Evolutionary conservation across 257 asterid genomes (phyloP), one percentile per base, ranked within the genome.

Genomic region (Penstemon eatonii): DNA sequence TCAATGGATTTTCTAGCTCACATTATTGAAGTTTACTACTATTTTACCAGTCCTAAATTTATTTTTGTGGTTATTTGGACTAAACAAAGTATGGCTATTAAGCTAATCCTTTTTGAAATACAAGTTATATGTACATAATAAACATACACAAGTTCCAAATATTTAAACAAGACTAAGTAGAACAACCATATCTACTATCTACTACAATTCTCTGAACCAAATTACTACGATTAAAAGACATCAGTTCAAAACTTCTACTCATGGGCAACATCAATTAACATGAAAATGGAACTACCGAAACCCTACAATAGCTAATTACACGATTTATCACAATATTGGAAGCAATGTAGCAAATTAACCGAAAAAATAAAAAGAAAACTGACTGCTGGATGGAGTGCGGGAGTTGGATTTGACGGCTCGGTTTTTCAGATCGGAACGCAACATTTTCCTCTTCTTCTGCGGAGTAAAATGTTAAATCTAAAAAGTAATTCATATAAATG

Each of bases 351-450:
- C 25, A 54, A 4, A 45, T 7, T 10, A 4, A 44, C 60, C 25
- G 56, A 38, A 50, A 57, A 37, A 50, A 37, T 6, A 15, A 33
- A 61, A 15, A 11, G 10, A 33, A 54, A 52, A 0, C 80, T 44
- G 50, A 79, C 82, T 74, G 60, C 75, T 8, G 39, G 79, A 69
- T 7, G 79, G 69, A 65, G 77, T 46, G 49, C 70, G 59, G 19
- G 58, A 57, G 6, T 73, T 44, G 75, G 75, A 68, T 66, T 50
- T 70, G 74, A 70, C 39, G 69, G 74, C 43, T 72, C 86, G 78
- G 49, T 54, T 77, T 54, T 69, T 69, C 78, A 52, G 19, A 54
- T 67, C 76, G 55, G 81, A 60, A 15, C 76, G 80, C 77, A 78
- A 73, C 56, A 44, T 63, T 44, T 45, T 39, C 42, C 42, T 52